Evolutionary conservation across 768 basidiomycete genomes (phyloP).

Genomic region (Suillus hirtellus): DNA sequence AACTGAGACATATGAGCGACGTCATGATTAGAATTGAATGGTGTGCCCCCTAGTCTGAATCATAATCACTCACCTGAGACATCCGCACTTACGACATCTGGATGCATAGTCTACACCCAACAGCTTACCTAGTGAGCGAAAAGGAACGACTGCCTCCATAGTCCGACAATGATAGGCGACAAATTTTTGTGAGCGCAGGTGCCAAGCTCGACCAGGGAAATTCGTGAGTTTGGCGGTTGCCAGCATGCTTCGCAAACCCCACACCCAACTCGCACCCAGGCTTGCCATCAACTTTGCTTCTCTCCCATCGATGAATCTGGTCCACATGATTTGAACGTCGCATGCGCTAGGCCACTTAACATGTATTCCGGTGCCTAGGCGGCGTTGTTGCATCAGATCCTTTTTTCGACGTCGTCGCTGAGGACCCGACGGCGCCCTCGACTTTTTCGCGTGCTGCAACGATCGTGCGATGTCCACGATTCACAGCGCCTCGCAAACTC

Average conservation of each 20-base stretch:
- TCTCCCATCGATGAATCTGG: neutral
- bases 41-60: neutral
- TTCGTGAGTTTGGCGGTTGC: neutral
- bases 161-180: neutral
- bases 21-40: slow-evolving; percentile 2
- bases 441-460: neutral
- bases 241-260: neutral
- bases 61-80: slow-evolving; percentile 3
- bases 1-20: neutral
- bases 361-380: neutral
- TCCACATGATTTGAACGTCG: neutral
- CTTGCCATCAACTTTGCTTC: neutral
- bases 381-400: neutral
- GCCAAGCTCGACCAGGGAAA: neutral
- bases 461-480: neutral
- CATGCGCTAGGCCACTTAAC: neutral
- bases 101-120: neutral
- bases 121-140: neutral
- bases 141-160: neutral
- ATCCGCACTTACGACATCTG: neutral
- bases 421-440: neutral
- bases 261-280: too few relatives aligned
- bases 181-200: neutral
- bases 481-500: neutral
- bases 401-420: neutral